Percentiles rank a stretch among this genome's conserved stretches.
Evolutionary conservation across 2,329 filamentous ascomycete genomes (phyloP).

Genomic region (Pseudopithomyces chartarum): DNA sequence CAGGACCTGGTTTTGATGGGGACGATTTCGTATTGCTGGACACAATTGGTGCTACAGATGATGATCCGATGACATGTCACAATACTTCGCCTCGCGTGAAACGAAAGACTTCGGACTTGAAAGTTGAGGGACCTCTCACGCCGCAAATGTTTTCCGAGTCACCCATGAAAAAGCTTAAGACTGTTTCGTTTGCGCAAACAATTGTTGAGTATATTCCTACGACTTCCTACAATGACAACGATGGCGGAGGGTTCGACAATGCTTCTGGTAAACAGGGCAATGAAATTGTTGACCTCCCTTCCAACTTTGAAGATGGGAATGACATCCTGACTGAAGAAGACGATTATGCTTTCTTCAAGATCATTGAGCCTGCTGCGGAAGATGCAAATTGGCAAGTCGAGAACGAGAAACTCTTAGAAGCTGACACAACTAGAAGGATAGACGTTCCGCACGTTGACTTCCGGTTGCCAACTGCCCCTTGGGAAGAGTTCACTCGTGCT

Average conservation of each 20-base stretch:
- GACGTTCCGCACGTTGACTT: slow-evolving; percentile 56
- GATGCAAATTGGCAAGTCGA: slow-evolving; percentile 42
- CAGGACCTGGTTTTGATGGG: slow-evolving; percentile 37
- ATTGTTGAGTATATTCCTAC: slow-evolving; percentile 39
- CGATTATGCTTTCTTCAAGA: slow-evolving; percentile 39
- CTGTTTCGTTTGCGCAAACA: slow-evolving; percentile 45
- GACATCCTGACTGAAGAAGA: slow-evolving; percentile 27
- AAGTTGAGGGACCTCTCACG: slow-evolving; percentile 54
- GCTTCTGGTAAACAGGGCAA: background rate
- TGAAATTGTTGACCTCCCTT: slow-evolving; percentile 28
- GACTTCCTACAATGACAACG: slow-evolving; percentile 26
- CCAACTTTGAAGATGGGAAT: slow-evolving; percentile 21
- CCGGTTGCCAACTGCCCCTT: slow-evolving; percentile 50
- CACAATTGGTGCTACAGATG: slow-evolving; percentile 25
- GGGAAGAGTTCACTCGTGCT: slow-evolving; percentile 46
- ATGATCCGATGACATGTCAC: slow-evolving; percentile 21
- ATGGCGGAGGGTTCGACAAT: slow-evolving; percentile 12
- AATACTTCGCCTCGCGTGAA: slow-evolving; percentile 29
- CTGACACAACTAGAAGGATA: slow-evolving; percentile 55
- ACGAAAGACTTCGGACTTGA: slow-evolving; percentile 45
- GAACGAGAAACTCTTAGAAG: slow-evolving; percentile 53
- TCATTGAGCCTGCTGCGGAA: slow-evolving; percentile 44
- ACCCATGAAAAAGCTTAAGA: slow-evolving; percentile 48
- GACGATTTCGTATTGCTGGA: slow-evolving; percentile 41
- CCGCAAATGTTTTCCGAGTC: slow-evolving; percentile 45